Base-by-base conservation (phyloP, 2,329 filamentous ascomycete genomes). In the Westerdykella sp. region DNA sequence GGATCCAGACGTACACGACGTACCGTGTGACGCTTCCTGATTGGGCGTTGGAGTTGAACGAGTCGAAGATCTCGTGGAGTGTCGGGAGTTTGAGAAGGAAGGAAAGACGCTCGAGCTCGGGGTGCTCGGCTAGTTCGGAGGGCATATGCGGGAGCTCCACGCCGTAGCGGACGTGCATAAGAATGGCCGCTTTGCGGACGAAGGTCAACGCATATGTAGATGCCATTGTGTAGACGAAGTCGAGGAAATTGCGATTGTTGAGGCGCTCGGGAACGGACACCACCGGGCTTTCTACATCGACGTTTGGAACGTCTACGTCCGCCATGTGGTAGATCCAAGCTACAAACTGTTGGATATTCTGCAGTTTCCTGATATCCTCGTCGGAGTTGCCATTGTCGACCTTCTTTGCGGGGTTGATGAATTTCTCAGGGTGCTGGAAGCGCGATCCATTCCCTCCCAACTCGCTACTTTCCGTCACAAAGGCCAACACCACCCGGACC, bases 121-220 rank as follows among this genome's bases (percentile, higher is more conserved):
- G 78, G 15, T 79, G 78, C 47, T 85, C 81, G 0, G 81, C 74
- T 4, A 76, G 72, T 18, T 66, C 62, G 25, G 51, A 51, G 1
- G 61, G 72, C 45, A 85, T 78, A 58, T 77, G 82, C 35, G 85
- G 85, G 57, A 97, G 90, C 53, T 95, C 87, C 40, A 97, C 81
- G 14, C 91, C 91, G 60, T 87, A 89, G 55, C 87, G 85, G 47
- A 94, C 84, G 63, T 97, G 84, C 50, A 97, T 79, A 31, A 97
- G 79, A 38, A 98, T 79, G 36, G 82, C 77, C 6, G 78, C 77
- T 70, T 98, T 98, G 46, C 93, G 84, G 32, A 98, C 73, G 70
- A 96, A 98, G 0, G 81, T 76, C n/a, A 96, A 74, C 4, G 89
- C 88, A 59, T 97, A 98, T 57, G 84, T 89, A 49, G 83, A 80